Evolutionary conservation across 768 basidiomycete genomes (phyloP), one percentile per base, ranked within the genome.

Genomic region (Rhodosporidiobolus sp.): DNA sequence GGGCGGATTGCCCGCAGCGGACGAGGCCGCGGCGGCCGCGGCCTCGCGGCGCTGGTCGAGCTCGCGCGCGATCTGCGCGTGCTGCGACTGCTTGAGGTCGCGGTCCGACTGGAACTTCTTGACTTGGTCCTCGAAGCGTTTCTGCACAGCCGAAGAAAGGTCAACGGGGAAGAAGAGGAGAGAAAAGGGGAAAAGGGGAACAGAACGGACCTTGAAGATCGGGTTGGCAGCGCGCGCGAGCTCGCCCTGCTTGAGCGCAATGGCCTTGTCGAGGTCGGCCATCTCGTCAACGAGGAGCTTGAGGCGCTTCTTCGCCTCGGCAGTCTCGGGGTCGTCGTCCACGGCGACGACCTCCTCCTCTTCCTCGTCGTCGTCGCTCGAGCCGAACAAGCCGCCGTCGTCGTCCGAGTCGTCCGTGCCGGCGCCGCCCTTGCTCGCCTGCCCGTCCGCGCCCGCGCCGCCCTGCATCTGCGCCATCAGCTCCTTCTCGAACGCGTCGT

Each of bases 41-140:
- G 63, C 65, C 30, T 57, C 58, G 16, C 72, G 63, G 35, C 56
- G 53, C 55, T 56, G 45, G 57, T 76, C 75, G 43, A 76, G 57
- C n/a, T 76, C 75, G 69, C 69, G 69, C 8, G 69, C 58, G 34
- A 75, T 71, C 10, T 65, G 46, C 14, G 68, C 46, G 63, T 77
- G 77, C 45, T 92, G 91, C 1, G 85, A 85, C 17, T 85, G 82
- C 79, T 94, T 94, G 86, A 88, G 88, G 75, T 94, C 93, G 43
- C 94, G 83, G 79, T 96, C 93, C 48, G 87, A 86, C 19, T 88
- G 86, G 59, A 96, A 84, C 81, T 95, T 96, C 84, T 88, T 91
- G 78, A 94, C 81, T 26, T 90, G 89, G 79, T 95, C 94, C 80
- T 94, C 92, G 81, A 95, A 94, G 48, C 93, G 93, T 86, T 89